Evolutionary conservation across 192 early-diverging fungal genomes (phyloP).

Genomic region (Funneliformis geosporum): DNA sequence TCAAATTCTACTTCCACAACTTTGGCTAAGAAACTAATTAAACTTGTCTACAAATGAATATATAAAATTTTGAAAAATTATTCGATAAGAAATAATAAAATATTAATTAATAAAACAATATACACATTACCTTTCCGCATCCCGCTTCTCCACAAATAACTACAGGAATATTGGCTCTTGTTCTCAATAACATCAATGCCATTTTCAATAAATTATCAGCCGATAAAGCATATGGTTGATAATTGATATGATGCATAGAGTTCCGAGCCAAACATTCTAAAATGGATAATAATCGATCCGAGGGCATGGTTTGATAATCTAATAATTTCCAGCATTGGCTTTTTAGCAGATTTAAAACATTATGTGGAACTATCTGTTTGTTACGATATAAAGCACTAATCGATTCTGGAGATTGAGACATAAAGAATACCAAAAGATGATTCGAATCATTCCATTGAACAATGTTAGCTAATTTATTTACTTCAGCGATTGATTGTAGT

Average conservation of each 20-base stretch:
- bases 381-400: constrained; percentile 33
- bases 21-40: constrained; percentile 26
- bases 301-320: constrained; percentile 18
- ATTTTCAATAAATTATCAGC: constrained; percentile 31
- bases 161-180: constrained; percentile 27
- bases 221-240: constrained; percentile 17
- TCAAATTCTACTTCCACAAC: constrained; percentile 23
- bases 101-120: too few species aligned
- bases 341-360: constrained; percentile 24
- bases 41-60: too few species aligned
- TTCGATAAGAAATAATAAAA: too few species aligned
- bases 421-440: constrained; percentile 29
- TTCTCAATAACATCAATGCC: constrained; percentile 30
- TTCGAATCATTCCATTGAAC: constrained; percentile 30
- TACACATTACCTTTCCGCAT: constrained; percentile 33
- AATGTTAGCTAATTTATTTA: not conserved
- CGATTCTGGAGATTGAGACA: constrained; percentile 33
- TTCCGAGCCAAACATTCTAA: constrained; percentile 28
- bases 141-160: constrained; percentile 28
- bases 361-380: not conserved
- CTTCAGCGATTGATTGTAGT: constrained; percentile 9
- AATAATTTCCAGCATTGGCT: constrained; percentile 23
- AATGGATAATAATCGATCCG: not conserved
- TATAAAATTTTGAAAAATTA: too few species aligned
- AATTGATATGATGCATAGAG: not conserved